Conservation (phyloP, 2,329 filamentous ascomycete genomes). For the Lasiodiplodia hormozganensis region DNA sequence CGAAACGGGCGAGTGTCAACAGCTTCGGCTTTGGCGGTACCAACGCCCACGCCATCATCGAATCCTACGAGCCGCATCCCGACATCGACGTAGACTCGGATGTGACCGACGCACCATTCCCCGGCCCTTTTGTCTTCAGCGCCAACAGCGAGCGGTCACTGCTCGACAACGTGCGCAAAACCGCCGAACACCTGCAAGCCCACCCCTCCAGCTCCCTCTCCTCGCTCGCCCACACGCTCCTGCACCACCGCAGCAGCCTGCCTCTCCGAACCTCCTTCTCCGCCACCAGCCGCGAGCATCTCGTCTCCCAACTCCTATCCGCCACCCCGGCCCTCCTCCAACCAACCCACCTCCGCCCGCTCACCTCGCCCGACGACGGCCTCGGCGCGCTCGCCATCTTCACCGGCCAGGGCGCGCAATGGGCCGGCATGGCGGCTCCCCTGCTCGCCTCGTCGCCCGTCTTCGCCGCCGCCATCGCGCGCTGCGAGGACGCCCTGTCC, state of each 20-base stretch:
- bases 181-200: neutral
- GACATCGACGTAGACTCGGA: too few relatives aligned
- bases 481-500: constrained; percentile 19
- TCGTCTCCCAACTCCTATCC: too few relatives aligned
- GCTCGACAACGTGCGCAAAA: too few relatives aligned
- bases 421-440: constrained; percentile 31
- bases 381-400: constrained; percentile 40
- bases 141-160: neutral
- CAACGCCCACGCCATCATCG: constrained; percentile 31
- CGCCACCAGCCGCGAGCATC: too few relatives aligned
- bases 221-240: neutral
- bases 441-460: constrained; percentile 9
- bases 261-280: neutral
- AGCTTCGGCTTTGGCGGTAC: constrained; percentile 32
- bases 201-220: neutral
- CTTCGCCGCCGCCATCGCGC: too few relatives aligned
- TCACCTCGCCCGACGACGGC: constrained; percentile 6
- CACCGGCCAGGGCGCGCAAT: constrained; percentile 44
- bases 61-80: constrained; percentile 12
- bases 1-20: constrained; percentile 29
- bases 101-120: constrained; percentile 29
- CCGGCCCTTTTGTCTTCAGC: neutral
- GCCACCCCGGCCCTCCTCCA: neutral
- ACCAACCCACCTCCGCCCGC: too few relatives aligned
- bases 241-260: too few relatives aligned